phyloP scores from a whole-genome alignment of 306 rosid species.

The Corylus heterophylla region DNA sequence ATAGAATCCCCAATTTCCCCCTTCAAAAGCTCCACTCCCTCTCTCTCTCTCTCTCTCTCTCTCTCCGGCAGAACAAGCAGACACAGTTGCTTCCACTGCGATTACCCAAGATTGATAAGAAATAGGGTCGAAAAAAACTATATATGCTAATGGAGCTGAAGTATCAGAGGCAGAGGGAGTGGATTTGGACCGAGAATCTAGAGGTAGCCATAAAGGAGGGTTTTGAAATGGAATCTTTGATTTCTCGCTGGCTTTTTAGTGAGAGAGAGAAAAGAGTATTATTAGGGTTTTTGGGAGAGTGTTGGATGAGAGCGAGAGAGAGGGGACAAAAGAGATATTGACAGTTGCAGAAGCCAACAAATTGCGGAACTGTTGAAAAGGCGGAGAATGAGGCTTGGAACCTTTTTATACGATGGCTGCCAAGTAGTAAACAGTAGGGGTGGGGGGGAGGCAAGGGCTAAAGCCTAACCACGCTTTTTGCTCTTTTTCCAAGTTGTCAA shows the following conservation, averaged over 20 bases:
- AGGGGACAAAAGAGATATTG: background rate
- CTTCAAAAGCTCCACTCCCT: slow-evolving; percentile 10
- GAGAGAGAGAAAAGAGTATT: background rate
- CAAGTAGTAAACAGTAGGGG: too few relatives aligned
- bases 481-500: too few relatives aligned
- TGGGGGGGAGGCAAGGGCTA: too few relatives aligned
- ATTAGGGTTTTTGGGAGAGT: slow-evolving; percentile 55
- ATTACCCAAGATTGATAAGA: slow-evolving; percentile 21
- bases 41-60: background rate
- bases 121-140: slow-evolving; percentile 10
- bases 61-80: background rate
- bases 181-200: background rate
- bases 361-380: slow-evolving; percentile 27
- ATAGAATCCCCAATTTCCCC: slow-evolving; percentile 4
- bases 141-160: slow-evolving; percentile 9
- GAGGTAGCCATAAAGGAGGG: background rate
- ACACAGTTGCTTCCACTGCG: background rate
- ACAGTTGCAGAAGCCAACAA: slow-evolving; percentile 42
- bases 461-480: too few relatives aligned
- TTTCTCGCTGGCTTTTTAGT: background rate
- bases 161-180: background rate
- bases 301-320: slow-evolving; percentile 14
- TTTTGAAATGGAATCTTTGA: background rate
- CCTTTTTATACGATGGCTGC: slow-evolving; percentile 11
- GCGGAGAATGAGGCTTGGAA: background rate